Evolutionary conservation across 805 yeast genomes (phyloP).

Genomic region (Candida nanaspora): DNA sequence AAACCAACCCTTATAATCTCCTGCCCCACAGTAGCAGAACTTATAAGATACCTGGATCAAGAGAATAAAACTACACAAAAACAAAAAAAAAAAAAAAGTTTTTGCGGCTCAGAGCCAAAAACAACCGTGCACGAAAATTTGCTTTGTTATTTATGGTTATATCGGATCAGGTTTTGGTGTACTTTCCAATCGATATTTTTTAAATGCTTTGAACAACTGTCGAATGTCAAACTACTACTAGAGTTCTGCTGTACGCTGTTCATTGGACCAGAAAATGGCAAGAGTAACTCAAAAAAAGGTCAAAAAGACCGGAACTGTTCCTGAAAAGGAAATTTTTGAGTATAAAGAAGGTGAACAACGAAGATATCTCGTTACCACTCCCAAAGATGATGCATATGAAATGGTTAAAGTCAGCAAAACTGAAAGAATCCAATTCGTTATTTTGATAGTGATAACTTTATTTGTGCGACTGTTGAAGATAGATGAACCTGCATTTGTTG

Average conservation of each 20-base stretch:
- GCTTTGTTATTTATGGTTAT: neutral
- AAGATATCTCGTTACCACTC: constrained; percentile 1
- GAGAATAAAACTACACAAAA: neutral
- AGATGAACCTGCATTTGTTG: constrained; percentile 65
- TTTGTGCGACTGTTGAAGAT: constrained; percentile 53
- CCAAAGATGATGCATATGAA: neutral
- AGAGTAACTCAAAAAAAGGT: neutral
- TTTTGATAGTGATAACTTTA: constrained; percentile 29
- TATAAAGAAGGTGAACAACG: neutral
- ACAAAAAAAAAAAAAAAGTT: neutral
- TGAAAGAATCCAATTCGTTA: constrained; percentile 13
- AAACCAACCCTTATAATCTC: no score
- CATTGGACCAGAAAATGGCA: neutral
- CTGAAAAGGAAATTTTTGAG: neutral
- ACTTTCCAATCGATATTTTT: no score
- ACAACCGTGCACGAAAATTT: neutral
- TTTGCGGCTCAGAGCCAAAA: neutral
- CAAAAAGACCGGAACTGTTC: neutral
- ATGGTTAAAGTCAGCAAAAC: constrained; percentile 1
- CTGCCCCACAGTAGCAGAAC: no score
- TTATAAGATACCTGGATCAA: no score
- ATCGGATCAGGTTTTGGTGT: neutral
- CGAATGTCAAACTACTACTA: no score
- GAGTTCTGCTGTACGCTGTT: no score
- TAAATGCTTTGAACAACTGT: no score